These are phyloP conservation scores for Staphylotrichum longicolle DNA, from an alignment of 495 filamentous ascomycete genomes.

Conservation along the genomic window DNA sequence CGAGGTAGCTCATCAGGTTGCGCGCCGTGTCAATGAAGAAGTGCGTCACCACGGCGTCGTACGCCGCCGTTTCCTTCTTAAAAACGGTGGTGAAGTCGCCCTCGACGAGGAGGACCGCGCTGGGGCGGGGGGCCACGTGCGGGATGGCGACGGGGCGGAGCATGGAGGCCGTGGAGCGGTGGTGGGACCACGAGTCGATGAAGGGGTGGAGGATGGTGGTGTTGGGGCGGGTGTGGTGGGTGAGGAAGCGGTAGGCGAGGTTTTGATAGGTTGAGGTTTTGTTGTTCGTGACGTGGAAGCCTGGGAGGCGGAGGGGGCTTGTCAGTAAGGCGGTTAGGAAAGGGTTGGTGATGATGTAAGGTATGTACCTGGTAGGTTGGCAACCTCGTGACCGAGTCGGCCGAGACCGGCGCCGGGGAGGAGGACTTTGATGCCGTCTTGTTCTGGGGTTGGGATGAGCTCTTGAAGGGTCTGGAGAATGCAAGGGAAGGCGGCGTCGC, in stretches of 20 bases:
- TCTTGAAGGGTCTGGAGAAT: conserved; percentile 33
- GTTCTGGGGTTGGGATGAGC: conserved; percentile 18
- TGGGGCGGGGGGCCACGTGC: conserved; percentile 26
- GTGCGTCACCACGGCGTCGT: conserved; percentile 45
- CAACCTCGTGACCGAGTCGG: conserved; percentile 43
- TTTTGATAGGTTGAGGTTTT: conserved; percentile 47
- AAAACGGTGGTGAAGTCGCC: conserved; percentile 45
- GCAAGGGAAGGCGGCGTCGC: conserved; percentile 39
- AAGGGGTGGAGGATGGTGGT: conserved; percentile 42
- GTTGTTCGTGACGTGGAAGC: conserved; percentile 44
- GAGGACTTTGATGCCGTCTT: conserved; percentile 32
- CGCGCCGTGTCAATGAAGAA: conserved; percentile 55
- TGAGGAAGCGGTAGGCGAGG: conserved; percentile 38
- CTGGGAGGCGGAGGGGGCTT: background rate
- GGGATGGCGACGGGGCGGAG: conserved; percentile 43
- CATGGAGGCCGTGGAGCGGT: conserved; percentile 38
- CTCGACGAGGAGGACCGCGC: conserved; percentile 35
- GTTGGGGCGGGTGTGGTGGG: background rate
- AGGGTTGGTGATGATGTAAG: background rate
- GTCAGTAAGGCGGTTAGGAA: too few species aligned
- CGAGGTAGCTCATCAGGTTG: conserved; percentile 45
- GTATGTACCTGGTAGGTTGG: conserved; percentile 14
- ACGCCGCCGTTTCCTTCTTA: conserved; percentile 19
- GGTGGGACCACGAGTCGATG: conserved; percentile 48
- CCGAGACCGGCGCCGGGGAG: conserved; percentile 47